These are phyloP conservation scores for Staphylotrichum longicolle DNA, from an alignment of 495 filamentous ascomycete species.

Conservation along the genomic window DNA sequence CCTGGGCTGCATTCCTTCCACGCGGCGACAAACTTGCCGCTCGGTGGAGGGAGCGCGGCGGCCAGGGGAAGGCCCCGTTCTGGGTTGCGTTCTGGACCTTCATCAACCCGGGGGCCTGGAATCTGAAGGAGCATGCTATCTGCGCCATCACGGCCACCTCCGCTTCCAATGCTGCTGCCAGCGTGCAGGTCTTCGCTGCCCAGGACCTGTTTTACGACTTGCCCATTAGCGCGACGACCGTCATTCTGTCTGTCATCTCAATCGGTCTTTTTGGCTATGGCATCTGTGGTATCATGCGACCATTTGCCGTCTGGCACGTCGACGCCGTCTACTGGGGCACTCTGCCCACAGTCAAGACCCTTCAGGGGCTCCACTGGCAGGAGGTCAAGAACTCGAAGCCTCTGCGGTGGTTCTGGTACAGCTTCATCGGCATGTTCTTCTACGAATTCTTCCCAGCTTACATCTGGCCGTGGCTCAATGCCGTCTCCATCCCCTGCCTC, in stretches of 20 bases:
- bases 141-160: conserved; percentile 44
- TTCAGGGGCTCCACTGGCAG: conserved; percentile 45
- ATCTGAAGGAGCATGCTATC: conserved; percentile 47
- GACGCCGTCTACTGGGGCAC: conserved; percentile 49
- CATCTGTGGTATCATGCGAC: conserved; percentile 52
- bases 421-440: conserved; percentile 40
- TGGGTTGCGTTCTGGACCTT: conserved; percentile 34
- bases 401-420: conserved; percentile 43
- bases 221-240: conserved; percentile 34
- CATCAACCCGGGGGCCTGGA: conserved; percentile 42
- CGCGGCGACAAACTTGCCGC: conserved; percentile 38
- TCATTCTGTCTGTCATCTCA: conserved; percentile 44
- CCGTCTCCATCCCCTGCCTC: conserved; percentile 57
- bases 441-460: conserved; percentile 57
- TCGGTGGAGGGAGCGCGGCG: conserved; percentile 21
- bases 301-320: conserved; percentile 52
- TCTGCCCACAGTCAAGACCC: conserved; percentile 39
- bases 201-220: conserved; percentile 48
- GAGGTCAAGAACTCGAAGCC: conserved; percentile 37
- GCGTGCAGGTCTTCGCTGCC: conserved; percentile 40
- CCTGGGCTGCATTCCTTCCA: conserved; percentile 44
- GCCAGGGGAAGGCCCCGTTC: conserved; percentile 16
- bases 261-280: conserved; percentile 55
- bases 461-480: conserved; percentile 53
- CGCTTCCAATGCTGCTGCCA: conserved; percentile 37